phyloP scores from a whole-genome alignment of 2,329 filamentous ascomycete genomes.

The Nemania bipapillata region DNA sequence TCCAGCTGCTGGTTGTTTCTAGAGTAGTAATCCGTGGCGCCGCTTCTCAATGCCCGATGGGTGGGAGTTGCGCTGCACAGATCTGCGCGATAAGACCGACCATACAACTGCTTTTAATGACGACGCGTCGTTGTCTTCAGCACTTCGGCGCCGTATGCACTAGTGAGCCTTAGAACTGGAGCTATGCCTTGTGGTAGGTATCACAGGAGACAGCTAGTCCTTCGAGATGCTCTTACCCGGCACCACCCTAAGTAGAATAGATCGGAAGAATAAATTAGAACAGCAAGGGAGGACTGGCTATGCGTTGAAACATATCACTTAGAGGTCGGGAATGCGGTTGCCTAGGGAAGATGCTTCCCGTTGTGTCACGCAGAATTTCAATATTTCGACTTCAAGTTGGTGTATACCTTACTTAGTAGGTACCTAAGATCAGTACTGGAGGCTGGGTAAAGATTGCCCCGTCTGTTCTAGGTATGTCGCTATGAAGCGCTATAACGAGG shows the following conservation, averaged over 20 bases:
- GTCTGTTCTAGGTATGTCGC: background rate
- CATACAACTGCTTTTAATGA: conserved; percentile 31
- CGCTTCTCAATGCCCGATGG: background rate
- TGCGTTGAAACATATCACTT: too few relatives aligned
- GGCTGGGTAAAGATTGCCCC: too few relatives aligned
- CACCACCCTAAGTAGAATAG: background rate
- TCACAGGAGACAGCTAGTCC: conserved; percentile 16
- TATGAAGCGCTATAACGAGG: background rate
- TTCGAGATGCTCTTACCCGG: background rate
- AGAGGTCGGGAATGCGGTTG: too few relatives aligned
- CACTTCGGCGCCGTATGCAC: background rate
- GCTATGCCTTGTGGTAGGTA: conserved; percentile 14
- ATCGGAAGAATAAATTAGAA: background rate
- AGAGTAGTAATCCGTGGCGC: conserved; percentile 14
- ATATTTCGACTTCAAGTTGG: background rate
- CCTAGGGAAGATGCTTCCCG: background rate
- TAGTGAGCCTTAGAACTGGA: background rate
- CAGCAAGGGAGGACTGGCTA: background rate
- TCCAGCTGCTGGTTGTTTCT: background rate
- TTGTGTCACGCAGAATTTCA: background rate
- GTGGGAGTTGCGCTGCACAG: background rate
- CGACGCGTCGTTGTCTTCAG: conserved; percentile 18
- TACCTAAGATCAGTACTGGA: too few relatives aligned
- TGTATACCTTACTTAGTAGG: background rate
- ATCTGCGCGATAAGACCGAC: background rate